These are phyloP conservation scores for Gypsophila paniculata DNA, from an alignment of 179 eudicot species.

Conservation along the genomic window DNA sequence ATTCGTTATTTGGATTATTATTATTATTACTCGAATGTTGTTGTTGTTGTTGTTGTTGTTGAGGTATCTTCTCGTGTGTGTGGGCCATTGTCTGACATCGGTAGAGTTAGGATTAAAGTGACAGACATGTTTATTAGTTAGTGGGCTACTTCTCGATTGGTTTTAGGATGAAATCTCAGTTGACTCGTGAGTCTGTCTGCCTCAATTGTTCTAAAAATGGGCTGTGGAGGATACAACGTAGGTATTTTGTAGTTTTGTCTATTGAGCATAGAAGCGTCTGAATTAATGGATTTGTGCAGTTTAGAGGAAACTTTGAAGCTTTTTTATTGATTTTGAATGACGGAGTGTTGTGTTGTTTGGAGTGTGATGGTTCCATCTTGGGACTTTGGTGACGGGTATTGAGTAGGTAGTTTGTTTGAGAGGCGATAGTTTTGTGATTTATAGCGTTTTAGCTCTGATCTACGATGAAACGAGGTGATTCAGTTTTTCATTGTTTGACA, in stretches of 20 bases:
- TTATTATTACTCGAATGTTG: neutral
- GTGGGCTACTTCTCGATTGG: too few relatives aligned
- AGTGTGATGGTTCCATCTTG: neutral
- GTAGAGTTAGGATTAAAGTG: too few relatives aligned
- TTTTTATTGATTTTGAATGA: neutral
- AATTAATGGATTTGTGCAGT: slow-evolving; percentile 4
- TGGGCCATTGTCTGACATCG: too few relatives aligned
- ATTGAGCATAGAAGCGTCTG: neutral
- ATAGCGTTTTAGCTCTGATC: neutral
- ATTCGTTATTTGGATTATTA: neutral
- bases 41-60: too few relatives aligned
- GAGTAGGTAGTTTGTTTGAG: slow-evolving; percentile 15
- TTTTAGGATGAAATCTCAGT: too few relatives aligned
- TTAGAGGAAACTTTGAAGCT: neutral
- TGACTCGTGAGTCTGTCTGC: too few relatives aligned
- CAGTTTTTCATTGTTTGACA: slow-evolving; percentile 32
- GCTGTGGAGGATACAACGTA: too few relatives aligned
- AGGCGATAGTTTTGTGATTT: slow-evolving; percentile 4
- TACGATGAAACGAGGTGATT: neutral
- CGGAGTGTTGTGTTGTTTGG: neutral
- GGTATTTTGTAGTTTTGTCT: neutral
- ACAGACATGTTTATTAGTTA: too few relatives aligned
- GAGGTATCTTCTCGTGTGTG: too few relatives aligned
- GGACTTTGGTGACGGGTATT: neutral
- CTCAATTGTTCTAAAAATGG: too few relatives aligned